A percentile compares a stretch with the other conserved stretches of the same genome.
phyloP scores from a whole-genome alignment of 352 stramenopile species.

The Elongisporangium anandrum region DNA sequence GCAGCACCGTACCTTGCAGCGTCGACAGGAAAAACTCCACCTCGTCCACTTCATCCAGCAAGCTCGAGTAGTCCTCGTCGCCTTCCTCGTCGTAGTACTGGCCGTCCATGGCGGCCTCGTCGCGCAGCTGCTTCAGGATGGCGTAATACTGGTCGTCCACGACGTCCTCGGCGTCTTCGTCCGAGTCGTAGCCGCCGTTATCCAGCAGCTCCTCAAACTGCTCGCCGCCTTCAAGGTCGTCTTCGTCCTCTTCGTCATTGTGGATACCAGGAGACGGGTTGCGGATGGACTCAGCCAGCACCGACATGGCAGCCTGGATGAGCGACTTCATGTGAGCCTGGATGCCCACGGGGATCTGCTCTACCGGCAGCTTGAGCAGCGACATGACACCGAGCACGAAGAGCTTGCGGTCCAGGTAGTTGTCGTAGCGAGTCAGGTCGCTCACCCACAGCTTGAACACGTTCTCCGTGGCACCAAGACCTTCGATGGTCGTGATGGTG shows the following conservation, averaged over 20 bases:
- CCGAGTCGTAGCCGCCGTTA: slow-evolving; percentile 87
- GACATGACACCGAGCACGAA: slow-evolving; percentile 91
- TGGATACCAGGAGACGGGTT: slow-evolving; percentile 52
- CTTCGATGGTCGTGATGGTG: slow-evolving; percentile 86
- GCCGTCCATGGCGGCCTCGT: slow-evolving; percentile 65
- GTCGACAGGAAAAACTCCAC: slow-evolving; percentile 89
- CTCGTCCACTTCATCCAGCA: slow-evolving; percentile 93
- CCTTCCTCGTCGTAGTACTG: slow-evolving; percentile 79
- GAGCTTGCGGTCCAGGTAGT: slow-evolving; percentile 88
- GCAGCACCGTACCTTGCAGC: slow-evolving; percentile 44
- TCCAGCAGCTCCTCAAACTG: slow-evolving; percentile 87
- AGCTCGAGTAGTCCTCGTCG: slow-evolving; percentile 92
- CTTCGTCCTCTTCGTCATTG: slow-evolving; percentile 48
- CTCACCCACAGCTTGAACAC: slow-evolving; percentile 92
- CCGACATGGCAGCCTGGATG: slow-evolving; percentile 85
- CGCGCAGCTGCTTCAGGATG: slow-evolving; percentile 90
- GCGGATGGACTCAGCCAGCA: slow-evolving; percentile 69
- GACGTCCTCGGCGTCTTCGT: slow-evolving; percentile 91
- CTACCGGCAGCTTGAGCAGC: slow-evolving; percentile 85
- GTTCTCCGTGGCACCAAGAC: slow-evolving; percentile 81
- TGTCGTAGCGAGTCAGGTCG: slow-evolving; percentile 80
- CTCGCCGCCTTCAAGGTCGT: slow-evolving; percentile 42
- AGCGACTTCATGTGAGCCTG: slow-evolving; percentile 87
- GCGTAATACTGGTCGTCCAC: slow-evolving; percentile 93
- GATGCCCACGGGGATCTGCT: slow-evolving; percentile 75